These are phyloP conservation scores for Ceratopteris richardii DNA, from an alignment of 75 land plant species.

Conservation along the genomic window DNA sequence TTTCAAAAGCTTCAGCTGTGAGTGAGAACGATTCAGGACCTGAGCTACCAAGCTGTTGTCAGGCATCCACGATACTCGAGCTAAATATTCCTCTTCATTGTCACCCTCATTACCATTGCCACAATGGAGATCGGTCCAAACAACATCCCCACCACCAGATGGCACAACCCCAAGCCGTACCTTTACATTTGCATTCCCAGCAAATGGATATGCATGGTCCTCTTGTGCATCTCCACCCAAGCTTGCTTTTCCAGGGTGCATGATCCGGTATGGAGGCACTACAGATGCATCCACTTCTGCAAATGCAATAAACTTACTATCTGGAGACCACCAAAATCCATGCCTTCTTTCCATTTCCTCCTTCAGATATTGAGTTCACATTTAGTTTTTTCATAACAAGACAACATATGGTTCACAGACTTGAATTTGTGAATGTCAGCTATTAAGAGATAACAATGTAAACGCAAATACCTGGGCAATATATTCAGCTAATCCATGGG, in stretches of 20 bases:
- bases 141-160: constrained; percentile 43
- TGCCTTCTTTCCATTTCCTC: constrained; percentile 96
- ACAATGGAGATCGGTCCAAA: constrained; percentile 89
- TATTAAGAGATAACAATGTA: too few relatives aligned
- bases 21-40: constrained; percentile 66
- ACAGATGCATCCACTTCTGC: constrained; percentile 81
- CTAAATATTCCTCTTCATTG: constrained; percentile 78
- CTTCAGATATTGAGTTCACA: constrained; percentile 28
- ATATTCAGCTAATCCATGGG: constrained; percentile 93
- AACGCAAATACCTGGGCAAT: constrained; percentile 76
- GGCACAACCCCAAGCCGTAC: constrained; percentile 83
- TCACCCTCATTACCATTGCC: constrained; percentile 28
- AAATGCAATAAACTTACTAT: constrained; percentile 78
- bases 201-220: constrained; percentile 95
- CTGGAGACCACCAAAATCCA: constrained; percentile 98
- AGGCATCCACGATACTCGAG: constrained; percentile 90
- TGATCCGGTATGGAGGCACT: constrained; percentile 77
- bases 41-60: constrained; percentile 67
- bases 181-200: constrained; percentile 74
- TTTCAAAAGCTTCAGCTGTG: constrained; percentile 64
- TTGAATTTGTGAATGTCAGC: too few relatives aligned
- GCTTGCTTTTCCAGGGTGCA: constrained; percentile 92
- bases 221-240: constrained; percentile 88
- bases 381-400: too few relatives aligned
- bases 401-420: constrained; percentile 1